Evolutionary conservation across 371 early-diverging fungal genomes (phyloP).

Genomic region (Umbelopsis sp.): DNA sequence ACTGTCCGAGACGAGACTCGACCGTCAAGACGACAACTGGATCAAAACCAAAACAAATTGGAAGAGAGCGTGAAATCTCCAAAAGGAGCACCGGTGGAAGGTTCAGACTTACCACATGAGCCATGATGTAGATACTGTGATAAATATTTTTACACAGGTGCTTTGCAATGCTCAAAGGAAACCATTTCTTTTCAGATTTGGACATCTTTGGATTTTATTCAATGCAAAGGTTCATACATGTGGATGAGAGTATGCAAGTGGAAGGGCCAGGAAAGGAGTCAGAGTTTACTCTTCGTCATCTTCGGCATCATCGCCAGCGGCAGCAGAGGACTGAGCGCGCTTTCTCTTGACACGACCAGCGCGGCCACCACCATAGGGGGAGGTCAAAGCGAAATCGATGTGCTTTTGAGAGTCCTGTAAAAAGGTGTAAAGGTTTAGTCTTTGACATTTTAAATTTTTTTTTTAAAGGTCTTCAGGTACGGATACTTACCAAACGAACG

Average conservation of each 20-base stretch:
- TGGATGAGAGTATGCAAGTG: background rate
- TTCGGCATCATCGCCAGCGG: constrained; percentile 63
- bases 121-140: constrained; percentile 36
- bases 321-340: constrained; percentile 71
- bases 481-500: constrained; percentile 75
- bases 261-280: background rate
- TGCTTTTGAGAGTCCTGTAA: constrained; percentile 90
- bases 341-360: constrained; percentile 98
- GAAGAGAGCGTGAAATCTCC: background rate
- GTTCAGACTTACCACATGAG: constrained; percentile 19
- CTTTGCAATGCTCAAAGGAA: constrained; percentile 48
- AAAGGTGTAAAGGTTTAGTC: constrained; percentile 7
- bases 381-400: constrained; percentile 98
- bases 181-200: constrained; percentile 24
- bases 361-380: constrained; percentile 98
- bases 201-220: constrained; percentile 36
- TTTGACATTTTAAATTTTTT: background rate
- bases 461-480: background rate
- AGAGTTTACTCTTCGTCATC: constrained; percentile 72
- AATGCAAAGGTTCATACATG: constrained; percentile 54
- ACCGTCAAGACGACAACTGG: background rate
- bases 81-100: background rate
- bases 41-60: background rate
- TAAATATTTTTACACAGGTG: constrained; percentile 38
- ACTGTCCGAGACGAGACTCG: background rate